These are phyloP conservation scores for Globisporangium radiosum DNA, from an alignment of 352 stramenopile genomes.

Conservation along the genomic window DNA sequence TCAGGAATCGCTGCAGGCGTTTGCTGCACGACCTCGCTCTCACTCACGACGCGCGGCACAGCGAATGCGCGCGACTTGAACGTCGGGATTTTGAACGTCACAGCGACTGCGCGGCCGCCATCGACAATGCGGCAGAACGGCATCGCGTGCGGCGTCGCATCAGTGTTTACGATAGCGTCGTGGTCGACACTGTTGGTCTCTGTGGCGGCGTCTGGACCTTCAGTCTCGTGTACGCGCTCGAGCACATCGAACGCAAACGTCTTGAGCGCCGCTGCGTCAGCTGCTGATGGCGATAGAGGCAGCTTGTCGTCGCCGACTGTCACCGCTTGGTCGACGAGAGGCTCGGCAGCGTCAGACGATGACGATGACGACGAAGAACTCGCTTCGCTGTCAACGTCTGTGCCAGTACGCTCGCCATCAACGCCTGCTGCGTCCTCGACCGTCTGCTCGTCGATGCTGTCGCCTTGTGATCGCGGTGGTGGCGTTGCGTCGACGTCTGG, in stretches of 20 bases:
- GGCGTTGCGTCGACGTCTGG: slow-evolving; percentile 24
- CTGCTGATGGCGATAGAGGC: background rate
- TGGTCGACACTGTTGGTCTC: background rate
- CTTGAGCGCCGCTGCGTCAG: slow-evolving; percentile 5
- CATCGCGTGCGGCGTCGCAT: background rate
- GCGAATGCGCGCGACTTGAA: slow-evolving; percentile 10
- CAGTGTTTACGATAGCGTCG: too few relatives aligned
- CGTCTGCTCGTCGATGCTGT: background rate
- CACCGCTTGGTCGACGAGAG: slow-evolving; percentile 1
- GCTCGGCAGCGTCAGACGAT: background rate
- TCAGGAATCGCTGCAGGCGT: background rate
- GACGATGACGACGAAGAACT: background rate
- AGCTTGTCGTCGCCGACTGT: background rate
- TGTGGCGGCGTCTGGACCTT: slow-evolving; percentile 1
- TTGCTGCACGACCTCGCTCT: background rate
- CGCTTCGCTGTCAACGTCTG: background rate
- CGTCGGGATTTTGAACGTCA: slow-evolving; percentile 14
- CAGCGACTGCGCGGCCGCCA: slow-evolving; percentile 10
- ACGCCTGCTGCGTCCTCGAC: background rate
- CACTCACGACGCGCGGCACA: slow-evolving; percentile 3
- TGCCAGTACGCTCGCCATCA: background rate
- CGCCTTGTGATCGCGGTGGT: slow-evolving; percentile 1
- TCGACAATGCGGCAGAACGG: slow-evolving; percentile 9
- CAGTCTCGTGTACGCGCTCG: slow-evolving; percentile 6
- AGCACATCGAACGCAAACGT: slow-evolving; percentile 19